These are phyloP conservation scores for Trametes pubescens DNA, from an alignment of 1,284 basidiomycete species.

Conservation along the genomic window DNA sequence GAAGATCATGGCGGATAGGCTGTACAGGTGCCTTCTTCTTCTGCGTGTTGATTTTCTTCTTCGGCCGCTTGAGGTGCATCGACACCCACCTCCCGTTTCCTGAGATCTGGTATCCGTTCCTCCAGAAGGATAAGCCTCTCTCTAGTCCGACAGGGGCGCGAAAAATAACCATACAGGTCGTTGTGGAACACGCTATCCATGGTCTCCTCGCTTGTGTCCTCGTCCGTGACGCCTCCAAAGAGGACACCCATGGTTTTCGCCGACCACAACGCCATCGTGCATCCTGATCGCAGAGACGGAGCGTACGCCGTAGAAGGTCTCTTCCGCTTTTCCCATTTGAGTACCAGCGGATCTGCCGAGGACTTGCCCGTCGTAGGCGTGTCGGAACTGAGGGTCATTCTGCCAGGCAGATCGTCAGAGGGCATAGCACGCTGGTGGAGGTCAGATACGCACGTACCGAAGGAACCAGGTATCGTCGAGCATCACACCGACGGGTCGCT, in stretches of 20 bases:
- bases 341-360: conserved; percentile 55
- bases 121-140: conserved; percentile 39
- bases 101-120: conserved; percentile 82
- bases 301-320: conserved; percentile 76
- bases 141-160: background rate
- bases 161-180: conserved; percentile 65
- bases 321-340: conserved; percentile 91
- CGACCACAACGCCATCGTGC: conserved; percentile 86
- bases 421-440: background rate
- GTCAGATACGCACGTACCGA: conserved; percentile 52
- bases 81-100: conserved; percentile 87
- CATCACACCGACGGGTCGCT: conserved; percentile 86
- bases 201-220: conserved; percentile 88
- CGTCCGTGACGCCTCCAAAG: conserved; percentile 93
- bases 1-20: conserved; percentile 32
- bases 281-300: conserved; percentile 78
- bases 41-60: conserved; percentile 52
- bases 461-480: conserved; percentile 94
- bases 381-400: conserved; percentile 47
- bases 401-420: conserved; percentile 26
- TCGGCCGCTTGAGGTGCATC: conserved; percentile 75
- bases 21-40: conserved; percentile 47
- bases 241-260: conserved; percentile 77
- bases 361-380: conserved; percentile 43
- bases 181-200: conserved; percentile 89